phyloP scores from a whole-genome alignment of 148 eudicot species.

The Fagopyrum esculentum region DNA sequence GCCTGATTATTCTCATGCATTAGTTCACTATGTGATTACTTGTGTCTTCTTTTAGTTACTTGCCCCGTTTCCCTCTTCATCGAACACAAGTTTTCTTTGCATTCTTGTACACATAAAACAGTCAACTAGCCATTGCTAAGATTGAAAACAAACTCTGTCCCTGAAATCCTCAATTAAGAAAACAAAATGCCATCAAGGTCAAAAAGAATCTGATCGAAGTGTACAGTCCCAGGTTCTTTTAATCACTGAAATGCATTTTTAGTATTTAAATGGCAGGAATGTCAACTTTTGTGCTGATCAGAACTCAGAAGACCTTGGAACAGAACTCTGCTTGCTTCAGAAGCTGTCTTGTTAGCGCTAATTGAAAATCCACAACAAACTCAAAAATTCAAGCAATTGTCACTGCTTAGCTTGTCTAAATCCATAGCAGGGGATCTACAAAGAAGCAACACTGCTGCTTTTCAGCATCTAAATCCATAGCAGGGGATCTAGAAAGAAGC shows the following conservation, averaged over 20 bases:
- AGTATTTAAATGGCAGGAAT: background rate
- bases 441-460: background rate
- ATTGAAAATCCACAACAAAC: background rate
- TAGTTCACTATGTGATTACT: background rate
- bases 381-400: background rate
- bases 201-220: background rate
- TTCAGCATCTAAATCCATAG: background rate
- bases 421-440: background rate
- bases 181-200: background rate
- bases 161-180: background rate
- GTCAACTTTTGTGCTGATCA: background rate
- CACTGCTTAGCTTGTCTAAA: background rate
- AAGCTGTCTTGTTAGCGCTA: background rate
- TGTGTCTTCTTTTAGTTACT: background rate
- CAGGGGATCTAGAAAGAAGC: background rate
- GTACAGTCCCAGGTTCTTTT: background rate
- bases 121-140: background rate
- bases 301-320: background rate
- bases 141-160: background rate
- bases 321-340: background rate
- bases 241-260: background rate
- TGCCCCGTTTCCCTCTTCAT: background rate
- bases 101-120: no score
- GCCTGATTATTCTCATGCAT: background rate
- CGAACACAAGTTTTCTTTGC: background rate